Evolutionary conservation across 257 asterid genomes (phyloP), one percentile per base, ranked within the genome.

Genomic region (Datura wrightii): DNA sequence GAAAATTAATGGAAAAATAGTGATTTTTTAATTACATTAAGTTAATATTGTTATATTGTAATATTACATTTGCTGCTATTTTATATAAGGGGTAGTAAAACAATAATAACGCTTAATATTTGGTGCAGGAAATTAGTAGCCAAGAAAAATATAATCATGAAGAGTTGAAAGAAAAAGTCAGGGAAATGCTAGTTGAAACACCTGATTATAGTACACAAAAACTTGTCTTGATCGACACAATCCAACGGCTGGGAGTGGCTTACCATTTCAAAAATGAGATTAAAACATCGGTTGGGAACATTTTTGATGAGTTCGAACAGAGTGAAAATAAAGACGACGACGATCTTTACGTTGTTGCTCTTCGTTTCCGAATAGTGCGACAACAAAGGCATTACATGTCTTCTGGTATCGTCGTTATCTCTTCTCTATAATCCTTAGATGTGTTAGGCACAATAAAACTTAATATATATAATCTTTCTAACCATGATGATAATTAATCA

Each of bases 201-300:
- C 80, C 69, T 16, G 7, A 65, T 36, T 36, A 83, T 9, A 16
- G 53, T 31, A 48, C 16, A 16, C 59, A 63, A 10, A 63, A 76
- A 42, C 72, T 83, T 80, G 3, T 37, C 14, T 14, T 76, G 41
- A 86, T 83, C 41, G 84, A 86, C 3, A 56, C 78, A 63, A 66
- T 86, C 37, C 86, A 86, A 79, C 76, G 79, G 10, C 67, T 86
- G 10, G 86, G 83, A 53, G 48, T 86, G 16, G 41, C 58, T n/a
- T 83, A 86, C 48, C 86, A 83, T 65, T 86, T 83, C 15, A 53
- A 83, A 36, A 42, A 31, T 14, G 86, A 86, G 48, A 83, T 86
- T 59, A 41, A 84, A 41, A 8, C 34, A 4, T 63, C 79, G 1
- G 53, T 83, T 52, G 16, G 65, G 6, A 8, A 60, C 11, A 58